These are phyloP conservation scores for Cryptosporidium ubiquitum DNA, from an alignment of 169 alveolate genomes.

Conservation along the genomic window DNA sequence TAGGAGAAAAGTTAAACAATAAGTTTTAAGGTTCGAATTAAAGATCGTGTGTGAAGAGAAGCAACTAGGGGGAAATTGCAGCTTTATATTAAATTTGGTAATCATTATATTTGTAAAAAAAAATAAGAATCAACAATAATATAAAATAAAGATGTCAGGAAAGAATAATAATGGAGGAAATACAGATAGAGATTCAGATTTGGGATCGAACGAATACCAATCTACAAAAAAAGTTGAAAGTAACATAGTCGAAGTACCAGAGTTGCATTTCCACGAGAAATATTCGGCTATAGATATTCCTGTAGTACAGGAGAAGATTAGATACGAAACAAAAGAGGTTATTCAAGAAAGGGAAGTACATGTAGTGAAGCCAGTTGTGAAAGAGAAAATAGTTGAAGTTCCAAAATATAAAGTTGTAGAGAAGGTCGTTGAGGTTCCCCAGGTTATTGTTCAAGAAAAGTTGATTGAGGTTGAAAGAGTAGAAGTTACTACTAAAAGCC, in stretches of 20 bases:
- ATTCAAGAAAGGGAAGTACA: conserved; percentile 87
- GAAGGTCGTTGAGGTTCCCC: conserved; percentile 89
- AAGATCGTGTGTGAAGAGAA: conserved; percentile 21
- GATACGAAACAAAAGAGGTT: conserved; percentile 88
- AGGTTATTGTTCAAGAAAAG: conserved; percentile 88
- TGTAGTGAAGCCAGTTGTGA: conserved; percentile 87
- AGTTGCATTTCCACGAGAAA: conserved; percentile 76
- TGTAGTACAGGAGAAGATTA: conserved; percentile 90
- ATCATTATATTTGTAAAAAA: background rate
- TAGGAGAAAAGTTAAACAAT: background rate
- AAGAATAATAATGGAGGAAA: conserved; percentile 51
- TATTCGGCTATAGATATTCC: conserved; percentile 68
- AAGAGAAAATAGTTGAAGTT: conserved; percentile 90
- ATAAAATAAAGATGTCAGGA: conserved; percentile 25
- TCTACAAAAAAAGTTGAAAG: conserved; percentile 38
- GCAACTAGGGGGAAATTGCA: background rate
- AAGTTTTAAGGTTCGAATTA: conserved; percentile 3
- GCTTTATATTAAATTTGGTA: background rate
- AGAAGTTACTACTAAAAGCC: conserved; percentile 30
- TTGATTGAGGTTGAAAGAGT: conserved; percentile 85
- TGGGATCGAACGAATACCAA: background rate
- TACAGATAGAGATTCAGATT: conserved; percentile 36
- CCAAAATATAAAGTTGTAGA: conserved; percentile 91
- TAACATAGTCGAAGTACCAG: conserved; percentile 92
- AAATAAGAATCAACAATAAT: background rate